Conservation (phyloP, 305 asterid species). For the Fraxinus angustifolia region DNA sequence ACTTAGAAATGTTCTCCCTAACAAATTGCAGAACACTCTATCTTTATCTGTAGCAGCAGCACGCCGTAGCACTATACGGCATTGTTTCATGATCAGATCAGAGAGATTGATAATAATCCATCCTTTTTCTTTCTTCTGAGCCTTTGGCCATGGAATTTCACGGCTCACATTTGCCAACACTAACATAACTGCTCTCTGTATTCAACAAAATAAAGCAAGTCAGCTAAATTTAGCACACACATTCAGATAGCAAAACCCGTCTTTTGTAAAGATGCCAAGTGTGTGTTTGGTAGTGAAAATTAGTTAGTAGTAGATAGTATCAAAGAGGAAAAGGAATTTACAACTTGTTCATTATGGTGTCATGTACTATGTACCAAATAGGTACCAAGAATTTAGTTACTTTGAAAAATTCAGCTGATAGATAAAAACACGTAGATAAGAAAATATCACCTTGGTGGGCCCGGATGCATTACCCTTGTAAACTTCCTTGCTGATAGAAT, state of each 20-base stretch:
- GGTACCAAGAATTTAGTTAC: not conserved
- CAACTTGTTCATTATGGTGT: not conserved
- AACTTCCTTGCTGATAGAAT: conserved; percentile 91
- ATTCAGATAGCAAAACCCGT: not conserved
- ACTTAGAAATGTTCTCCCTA: conserved; percentile 65
- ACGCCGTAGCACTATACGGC: conserved; percentile 75
- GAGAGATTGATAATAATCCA: conserved; percentile 45
- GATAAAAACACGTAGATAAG: conserved; percentile 18
- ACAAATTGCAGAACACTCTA: conserved; percentile 82
- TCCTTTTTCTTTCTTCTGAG: conserved; percentile 65
- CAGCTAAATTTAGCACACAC: not conserved
- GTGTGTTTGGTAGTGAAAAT: not conserved
- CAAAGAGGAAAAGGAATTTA: not conserved
- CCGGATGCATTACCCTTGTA: conserved; percentile 99
- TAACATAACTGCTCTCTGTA: conserved; percentile 85
- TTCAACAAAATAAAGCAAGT: conserved; percentile 25
- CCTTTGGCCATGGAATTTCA: conserved; percentile 53
- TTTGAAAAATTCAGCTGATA: not conserved
- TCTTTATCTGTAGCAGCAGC: conserved; percentile 73
- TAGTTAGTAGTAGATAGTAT: not conserved
- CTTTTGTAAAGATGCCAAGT: not conserved
- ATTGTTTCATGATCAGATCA: conserved; percentile 76
- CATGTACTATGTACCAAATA: not conserved
- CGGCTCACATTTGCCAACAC: conserved; percentile 55
- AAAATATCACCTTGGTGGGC: conserved; percentile 82